Evolutionary conservation across 345 rosid species (phyloP).

Genomic region (Odontarrhena argentea): DNA sequence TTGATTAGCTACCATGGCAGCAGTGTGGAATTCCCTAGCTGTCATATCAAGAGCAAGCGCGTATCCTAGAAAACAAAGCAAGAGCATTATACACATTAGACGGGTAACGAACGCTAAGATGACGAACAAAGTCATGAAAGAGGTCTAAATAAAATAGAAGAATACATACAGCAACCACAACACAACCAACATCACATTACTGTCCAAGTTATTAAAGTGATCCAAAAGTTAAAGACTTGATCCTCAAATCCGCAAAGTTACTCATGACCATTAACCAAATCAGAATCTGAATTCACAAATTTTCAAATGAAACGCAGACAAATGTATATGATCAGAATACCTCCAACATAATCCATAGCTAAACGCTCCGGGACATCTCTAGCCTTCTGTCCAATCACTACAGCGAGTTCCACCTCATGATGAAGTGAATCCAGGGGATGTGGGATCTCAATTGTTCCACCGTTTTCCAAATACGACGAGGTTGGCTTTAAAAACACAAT

Average conservation of each 20-base stretch:
- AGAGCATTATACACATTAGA: background rate
- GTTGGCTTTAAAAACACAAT: slow-evolving; percentile 92
- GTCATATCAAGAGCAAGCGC: slow-evolving; percentile 95
- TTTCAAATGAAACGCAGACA: background rate
- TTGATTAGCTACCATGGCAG: slow-evolving; percentile 66
- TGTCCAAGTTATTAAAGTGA: slow-evolving; percentile 7
- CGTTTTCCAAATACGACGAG: slow-evolving; percentile 80
- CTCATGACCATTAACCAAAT: background rate
- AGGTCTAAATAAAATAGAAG: background rate
- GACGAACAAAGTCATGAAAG: background rate
- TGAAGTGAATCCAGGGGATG: slow-evolving; percentile 68
- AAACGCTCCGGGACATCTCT: slow-evolving; percentile 72
- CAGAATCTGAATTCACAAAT: background rate
- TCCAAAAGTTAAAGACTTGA: background rate
- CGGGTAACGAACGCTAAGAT: background rate
- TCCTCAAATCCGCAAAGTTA: background rate
- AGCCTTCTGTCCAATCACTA: slow-evolving; percentile 75
- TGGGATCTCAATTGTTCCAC: slow-evolving; percentile 93
- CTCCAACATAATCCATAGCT: slow-evolving; percentile 91
- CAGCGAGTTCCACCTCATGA: slow-evolving; percentile 96
- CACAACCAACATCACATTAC: background rate
- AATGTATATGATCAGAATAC: slow-evolving; percentile 37
- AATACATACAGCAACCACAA: background rate
- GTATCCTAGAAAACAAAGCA: slow-evolving; percentile 50
- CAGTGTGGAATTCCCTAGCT: slow-evolving; percentile 81